Evolutionary conservation across 2,329 filamentous ascomycete species (phyloP), one percentile per base, ranked within the genome.

Genomic region (Apiospora aurea): DNA sequence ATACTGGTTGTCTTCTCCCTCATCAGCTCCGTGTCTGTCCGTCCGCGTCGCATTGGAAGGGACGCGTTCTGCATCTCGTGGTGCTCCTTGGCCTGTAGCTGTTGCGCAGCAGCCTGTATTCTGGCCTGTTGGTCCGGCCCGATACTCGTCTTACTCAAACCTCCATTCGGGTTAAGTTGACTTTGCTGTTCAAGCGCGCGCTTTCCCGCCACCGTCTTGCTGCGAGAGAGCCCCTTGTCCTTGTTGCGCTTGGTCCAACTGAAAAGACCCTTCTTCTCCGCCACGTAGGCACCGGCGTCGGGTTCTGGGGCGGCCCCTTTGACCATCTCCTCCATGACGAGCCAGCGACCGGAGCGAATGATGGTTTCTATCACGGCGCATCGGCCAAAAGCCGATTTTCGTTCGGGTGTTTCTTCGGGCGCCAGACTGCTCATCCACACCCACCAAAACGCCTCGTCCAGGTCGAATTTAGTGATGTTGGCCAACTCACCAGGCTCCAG

Each of bases 401-500:
- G 91, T 67, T 92, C 88, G 0, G 91, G 83, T 0, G 95, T 93
- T 83, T 99, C 96, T 78, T 99, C 96, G 0, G 91, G 93, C 1
- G 96, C 95, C 78, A 99, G 85, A 86, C 96, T 98, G 77, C 91
- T 97, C 88, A 99, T 98, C 96, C 96, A 99, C 4, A 98, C 96
- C 96, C 96, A 98, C 96, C 96, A 99, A 82, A 99, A 99, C 1
- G 95, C 93, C 80, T 98, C 96, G 77, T 99, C 96, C 6, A 99
- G 87, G 74, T 96, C 92, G 72, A 98, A 89, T 49, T 89, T 89
- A 34, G 90, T 93, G 79, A 99, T 97, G 80, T 95, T 98, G 43
- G 96, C 96, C 72, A 99, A 87, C 86, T 99, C 96, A 69, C 95
- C 96, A 0, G 96, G 96, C 75, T 98, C 95, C 0, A 98, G 86